Evolutionary conservation across 139 green algal species (phyloP).

Genomic region (Desmodesmus armatus): DNA sequence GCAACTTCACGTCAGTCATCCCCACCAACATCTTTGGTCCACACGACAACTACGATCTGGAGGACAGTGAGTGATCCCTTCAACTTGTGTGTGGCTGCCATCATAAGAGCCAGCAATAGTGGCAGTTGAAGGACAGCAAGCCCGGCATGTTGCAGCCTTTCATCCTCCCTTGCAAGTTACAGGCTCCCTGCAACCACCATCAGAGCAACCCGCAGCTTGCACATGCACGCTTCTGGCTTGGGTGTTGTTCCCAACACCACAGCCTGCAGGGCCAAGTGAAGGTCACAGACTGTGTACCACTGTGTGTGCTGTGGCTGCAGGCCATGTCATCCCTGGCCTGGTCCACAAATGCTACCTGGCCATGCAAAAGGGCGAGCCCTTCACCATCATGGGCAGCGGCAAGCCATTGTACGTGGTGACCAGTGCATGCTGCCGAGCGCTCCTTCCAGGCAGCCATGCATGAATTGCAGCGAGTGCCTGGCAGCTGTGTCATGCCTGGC

Average conservation of each 20-base stretch:
- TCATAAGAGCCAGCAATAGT: too few species aligned
- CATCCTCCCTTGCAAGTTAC: too few species aligned
- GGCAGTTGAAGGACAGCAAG: too few species aligned
- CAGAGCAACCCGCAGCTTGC: too few species aligned
- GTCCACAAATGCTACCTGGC: constrained; percentile 75
- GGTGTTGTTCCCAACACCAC: too few species aligned
- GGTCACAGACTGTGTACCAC: neutral
- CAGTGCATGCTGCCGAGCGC: neutral
- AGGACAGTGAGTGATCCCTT: constrained; percentile 56
- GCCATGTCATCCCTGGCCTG: constrained; percentile 79
- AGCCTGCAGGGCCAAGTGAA: too few species aligned
- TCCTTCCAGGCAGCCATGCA: neutral
- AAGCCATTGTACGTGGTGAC: constrained; percentile 52
- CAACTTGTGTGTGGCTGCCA: too few species aligned
- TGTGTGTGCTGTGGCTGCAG: constrained; percentile 8
- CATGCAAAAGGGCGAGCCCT: constrained; percentile 61
- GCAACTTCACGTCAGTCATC: constrained; percentile 70
- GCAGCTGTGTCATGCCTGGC: neutral
- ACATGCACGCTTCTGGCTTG: too few species aligned
- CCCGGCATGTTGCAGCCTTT: too few species aligned
- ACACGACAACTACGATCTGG: constrained; percentile 81
- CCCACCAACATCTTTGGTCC: constrained; percentile 84
- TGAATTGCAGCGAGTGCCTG: neutral
- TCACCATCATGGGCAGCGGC: constrained; percentile 71
- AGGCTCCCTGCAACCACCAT: too few species aligned